Evolutionary conservation across 2,329 filamentous ascomycete genomes (phyloP), one percentile per base, ranked within the genome.

Genomic region (Phialophora expanda): DNA sequence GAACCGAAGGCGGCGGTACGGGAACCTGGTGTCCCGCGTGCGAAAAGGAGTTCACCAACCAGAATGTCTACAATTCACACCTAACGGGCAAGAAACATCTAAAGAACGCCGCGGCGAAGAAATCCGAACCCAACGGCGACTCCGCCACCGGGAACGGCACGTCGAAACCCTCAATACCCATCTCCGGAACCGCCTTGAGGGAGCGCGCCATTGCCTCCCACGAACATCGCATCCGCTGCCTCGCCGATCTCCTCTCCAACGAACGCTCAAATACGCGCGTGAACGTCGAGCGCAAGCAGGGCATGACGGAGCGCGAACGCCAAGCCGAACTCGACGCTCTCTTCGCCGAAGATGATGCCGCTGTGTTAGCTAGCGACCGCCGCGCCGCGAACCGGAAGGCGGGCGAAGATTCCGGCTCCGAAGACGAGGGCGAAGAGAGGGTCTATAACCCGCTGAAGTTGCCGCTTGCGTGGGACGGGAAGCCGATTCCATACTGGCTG

Each of bases 401-500:
- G 2, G 63, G 74, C 3, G 85, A 86, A 0, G 88, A 89, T 1
- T 79, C 81, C 0, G 87, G 87, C 11, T 90, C 92, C 0, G 91
- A 90, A 0, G 87, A 89, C 2, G 89, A 92, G 14, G 90, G 88
- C 46, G 91, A 94, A 51, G 93, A 97, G 70, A 93, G 89, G 76
- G 91, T 98, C 66, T 97, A 98, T 83, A 99, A 99, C 77, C 95
- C 95, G 0, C 85, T 99, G 71, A 99, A 99, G 76, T 84, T 99
- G 1, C 95, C 95, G 0, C 85, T 99, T 7, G 94, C 92, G 2
- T 99, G 96, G 96, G 95, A 99, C 72, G 95, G 96, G 73, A 99
- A 99, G 76, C 95, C 96, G 0, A 99, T 99, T 73, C 95, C 96
- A 0, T 99, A 95, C 82, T 99, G 95, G 95, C 85, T 99, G 17